A percentile compares a stretch with the other conserved stretches of the same genome.
phyloP scores from a whole-genome alignment of 2,329 filamentous ascomycete genomes.

The Fusarium keratoplasticum region DNA sequence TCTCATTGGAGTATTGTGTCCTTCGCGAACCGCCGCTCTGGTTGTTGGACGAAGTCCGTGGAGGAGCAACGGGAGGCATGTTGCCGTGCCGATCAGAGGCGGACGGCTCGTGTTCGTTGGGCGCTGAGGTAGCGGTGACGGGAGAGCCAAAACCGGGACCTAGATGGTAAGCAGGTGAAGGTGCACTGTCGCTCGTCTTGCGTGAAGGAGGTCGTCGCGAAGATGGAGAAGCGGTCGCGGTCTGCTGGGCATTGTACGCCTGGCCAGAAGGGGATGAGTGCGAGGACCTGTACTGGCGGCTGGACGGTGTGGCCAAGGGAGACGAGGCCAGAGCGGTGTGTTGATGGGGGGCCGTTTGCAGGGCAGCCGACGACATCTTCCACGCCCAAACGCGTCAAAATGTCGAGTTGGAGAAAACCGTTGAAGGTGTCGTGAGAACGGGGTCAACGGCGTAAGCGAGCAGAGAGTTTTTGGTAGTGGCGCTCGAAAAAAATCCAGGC shows the following conservation, averaged over 20 bases:
- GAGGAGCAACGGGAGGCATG: constrained; percentile 79
- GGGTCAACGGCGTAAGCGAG: constrained; percentile 21
- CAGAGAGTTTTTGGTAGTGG: constrained; percentile 27
- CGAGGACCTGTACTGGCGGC: constrained; percentile 63
- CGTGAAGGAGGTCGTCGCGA: constrained; percentile 65
- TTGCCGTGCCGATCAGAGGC: constrained; percentile 66
- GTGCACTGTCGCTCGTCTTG: constrained; percentile 63
- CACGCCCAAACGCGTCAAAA: constrained; percentile 43
- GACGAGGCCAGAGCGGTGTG: constrained; percentile 62
- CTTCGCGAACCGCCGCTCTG: constrained; percentile 58
- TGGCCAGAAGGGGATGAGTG: constrained; percentile 66
- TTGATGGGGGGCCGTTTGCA: constrained; percentile 70
- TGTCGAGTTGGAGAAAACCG: constrained; percentile 15
- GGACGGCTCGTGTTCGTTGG: constrained; percentile 54
- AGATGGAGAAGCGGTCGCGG: constrained; percentile 60
- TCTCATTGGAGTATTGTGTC: constrained; percentile 58
- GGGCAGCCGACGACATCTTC: constrained; percentile 65
- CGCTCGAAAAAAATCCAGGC: constrained; percentile 35
- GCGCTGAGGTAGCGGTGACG: constrained; percentile 56
- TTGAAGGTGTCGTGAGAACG: constrained; percentile 13
- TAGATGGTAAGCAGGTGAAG: constrained; percentile 49
- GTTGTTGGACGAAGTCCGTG: constrained; percentile 81
- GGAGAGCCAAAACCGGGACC: constrained; percentile 62
- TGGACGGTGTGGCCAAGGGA: constrained; percentile 61
- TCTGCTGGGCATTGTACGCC: constrained; percentile 66